These are phyloP conservation scores for Penicillium pulvis DNA, from an alignment of 495 filamentous ascomycete species.

Conservation along the genomic window DNA sequence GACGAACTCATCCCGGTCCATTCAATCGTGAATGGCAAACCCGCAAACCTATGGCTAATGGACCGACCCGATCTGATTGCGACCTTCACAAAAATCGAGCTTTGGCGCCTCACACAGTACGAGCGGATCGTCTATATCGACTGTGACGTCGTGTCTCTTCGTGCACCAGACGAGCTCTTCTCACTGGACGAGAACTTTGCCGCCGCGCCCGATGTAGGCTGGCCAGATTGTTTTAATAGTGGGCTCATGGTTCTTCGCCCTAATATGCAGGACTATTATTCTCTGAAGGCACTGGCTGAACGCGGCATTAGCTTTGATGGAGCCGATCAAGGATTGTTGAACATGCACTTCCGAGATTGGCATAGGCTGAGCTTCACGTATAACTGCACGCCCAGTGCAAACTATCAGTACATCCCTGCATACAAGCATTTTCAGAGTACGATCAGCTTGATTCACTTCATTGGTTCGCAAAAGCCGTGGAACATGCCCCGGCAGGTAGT, in stretches of 20 bases:
- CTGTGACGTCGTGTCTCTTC: constrained; percentile 81
- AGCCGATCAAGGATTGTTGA: constrained; percentile 93
- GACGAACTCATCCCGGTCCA: constrained; percentile 87
- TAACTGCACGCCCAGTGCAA: constrained; percentile 91
- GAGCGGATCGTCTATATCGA: constrained; percentile 90
- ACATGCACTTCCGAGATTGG: constrained; percentile 89
- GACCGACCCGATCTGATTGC: constrained; percentile 84
- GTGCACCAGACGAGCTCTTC: constrained; percentile 92
- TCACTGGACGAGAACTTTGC: constrained; percentile 75
- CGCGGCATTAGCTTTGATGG: constrained; percentile 93
- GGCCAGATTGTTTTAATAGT: constrained; percentile 98
- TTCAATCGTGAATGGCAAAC: constrained; percentile 70
- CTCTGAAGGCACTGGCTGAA: constrained; percentile 78
- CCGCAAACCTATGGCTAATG: constrained; percentile 89
- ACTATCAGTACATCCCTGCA: constrained; percentile 94
- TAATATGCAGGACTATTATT: constrained; percentile 83
- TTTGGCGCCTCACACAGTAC: constrained; percentile 93
- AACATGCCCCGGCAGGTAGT: constrained; percentile 62
- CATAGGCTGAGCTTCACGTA: constrained; percentile 92
- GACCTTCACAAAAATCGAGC: constrained; percentile 92
- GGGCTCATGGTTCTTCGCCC: constrained; percentile 91
- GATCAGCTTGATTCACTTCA: constrained; percentile 91
- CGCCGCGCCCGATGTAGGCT: constrained; percentile 92
- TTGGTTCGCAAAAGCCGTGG: constrained; percentile 92
- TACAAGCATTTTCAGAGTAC: constrained; percentile 88